Percentiles rank a stretch among this genome's conserved stretches.
Evolutionary conservation across 1,284 basidiomycete species (phyloP).

Genomic region (Sporisorium iseilematis-ciliati): DNA sequence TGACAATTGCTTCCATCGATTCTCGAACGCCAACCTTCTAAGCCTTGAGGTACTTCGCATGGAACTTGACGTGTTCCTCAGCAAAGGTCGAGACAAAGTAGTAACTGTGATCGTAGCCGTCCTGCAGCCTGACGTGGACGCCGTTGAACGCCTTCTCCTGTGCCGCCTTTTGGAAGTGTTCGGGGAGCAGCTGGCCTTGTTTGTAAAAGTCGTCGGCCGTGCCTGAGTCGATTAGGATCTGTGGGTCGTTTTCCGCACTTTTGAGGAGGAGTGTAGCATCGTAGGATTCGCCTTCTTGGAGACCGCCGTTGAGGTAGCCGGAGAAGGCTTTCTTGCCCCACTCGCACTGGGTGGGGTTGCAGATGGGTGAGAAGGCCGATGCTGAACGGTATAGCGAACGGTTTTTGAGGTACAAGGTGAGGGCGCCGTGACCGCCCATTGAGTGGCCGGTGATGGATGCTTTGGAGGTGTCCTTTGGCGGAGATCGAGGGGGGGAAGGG

Average conservation of each 20-base stretch:
- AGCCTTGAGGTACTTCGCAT: slow-evolving; percentile 64
- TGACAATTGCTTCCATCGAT: neutral
- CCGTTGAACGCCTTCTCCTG: slow-evolving; percentile 79
- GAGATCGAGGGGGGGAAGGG: no score
- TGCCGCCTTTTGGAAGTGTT: slow-evolving; percentile 84
- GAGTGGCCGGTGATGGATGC: slow-evolving; percentile 71
- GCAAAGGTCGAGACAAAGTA: slow-evolving; percentile 78
- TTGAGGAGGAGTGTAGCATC: slow-evolving; percentile 88
- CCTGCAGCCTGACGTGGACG: slow-evolving; percentile 83
- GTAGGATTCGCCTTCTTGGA: slow-evolving; percentile 82
- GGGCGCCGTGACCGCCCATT: slow-evolving; percentile 95
- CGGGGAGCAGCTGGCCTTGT: slow-evolving; percentile 85
- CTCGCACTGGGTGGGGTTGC: slow-evolving; percentile 85
- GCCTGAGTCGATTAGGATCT: slow-evolving; percentile 72
- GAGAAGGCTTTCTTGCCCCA: slow-evolving; percentile 94
- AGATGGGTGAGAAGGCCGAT: slow-evolving; percentile 93
- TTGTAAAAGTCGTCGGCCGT: slow-evolving; percentile 88
- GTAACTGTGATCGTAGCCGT: slow-evolving; percentile 86
- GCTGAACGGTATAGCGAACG: slow-evolving; percentile 80
- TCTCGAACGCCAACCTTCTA: neutral
- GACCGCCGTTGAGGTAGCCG: slow-evolving; percentile 81
- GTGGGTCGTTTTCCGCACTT: slow-evolving; percentile 73
- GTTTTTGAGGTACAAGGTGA: slow-evolving; percentile 86
- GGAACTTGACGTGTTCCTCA: slow-evolving; percentile 65
- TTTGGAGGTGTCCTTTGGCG: slow-evolving; percentile 30